Percentiles rank a stretch among this genome's conserved stretches.
Evolutionary conservation across 2,329 filamentous ascomycete genomes (phyloP).

Genomic region (Ascochyta viciae-villosae): DNA sequence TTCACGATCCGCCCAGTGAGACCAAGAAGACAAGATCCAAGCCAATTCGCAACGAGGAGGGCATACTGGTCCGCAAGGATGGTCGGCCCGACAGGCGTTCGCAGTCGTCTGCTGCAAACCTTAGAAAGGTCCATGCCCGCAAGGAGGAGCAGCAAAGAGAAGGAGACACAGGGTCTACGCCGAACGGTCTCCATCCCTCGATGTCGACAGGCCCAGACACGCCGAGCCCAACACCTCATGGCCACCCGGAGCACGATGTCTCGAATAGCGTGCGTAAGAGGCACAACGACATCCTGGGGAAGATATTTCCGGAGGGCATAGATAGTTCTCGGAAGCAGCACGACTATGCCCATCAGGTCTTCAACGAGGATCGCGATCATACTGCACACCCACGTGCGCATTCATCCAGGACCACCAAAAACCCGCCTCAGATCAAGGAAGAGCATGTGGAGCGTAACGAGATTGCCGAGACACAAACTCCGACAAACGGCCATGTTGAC

Average conservation of each 20-base stretch:
- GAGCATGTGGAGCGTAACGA: conserved; percentile 27
- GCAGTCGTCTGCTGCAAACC: conserved; percentile 60
- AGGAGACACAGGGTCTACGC: conserved; percentile 34
- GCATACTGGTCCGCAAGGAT: conserved; percentile 60
- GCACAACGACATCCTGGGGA: conserved; percentile 45
- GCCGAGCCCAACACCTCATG: conserved; percentile 35
- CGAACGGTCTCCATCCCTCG: conserved; percentile 27
- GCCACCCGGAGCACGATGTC: conserved; percentile 16
- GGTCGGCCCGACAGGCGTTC: conserved; percentile 60
- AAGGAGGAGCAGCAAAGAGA: conserved; percentile 50
- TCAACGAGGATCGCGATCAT: conserved; percentile 39
- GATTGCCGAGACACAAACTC: conserved; percentile 22
- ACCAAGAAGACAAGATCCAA: conserved; percentile 60
- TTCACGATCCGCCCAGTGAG: conserved; percentile 6
- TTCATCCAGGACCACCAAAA: conserved; percentile 9
- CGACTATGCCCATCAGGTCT: conserved; percentile 43
- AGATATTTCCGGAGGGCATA: conserved; percentile 48
- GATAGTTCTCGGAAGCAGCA: conserved; percentile 41
- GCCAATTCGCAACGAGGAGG: conserved; percentile 58
- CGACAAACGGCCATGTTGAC: conserved; percentile 27
- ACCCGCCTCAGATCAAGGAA: conserved; percentile 29
- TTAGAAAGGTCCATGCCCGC: conserved; percentile 59
- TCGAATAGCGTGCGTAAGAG: conserved; percentile 36
- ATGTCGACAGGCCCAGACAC: conserved; percentile 29
- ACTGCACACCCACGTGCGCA: conserved; percentile 31